Evolutionary conservation across 306 rosid species (phyloP).

Genomic region (Abrus pulchellus): DNA sequence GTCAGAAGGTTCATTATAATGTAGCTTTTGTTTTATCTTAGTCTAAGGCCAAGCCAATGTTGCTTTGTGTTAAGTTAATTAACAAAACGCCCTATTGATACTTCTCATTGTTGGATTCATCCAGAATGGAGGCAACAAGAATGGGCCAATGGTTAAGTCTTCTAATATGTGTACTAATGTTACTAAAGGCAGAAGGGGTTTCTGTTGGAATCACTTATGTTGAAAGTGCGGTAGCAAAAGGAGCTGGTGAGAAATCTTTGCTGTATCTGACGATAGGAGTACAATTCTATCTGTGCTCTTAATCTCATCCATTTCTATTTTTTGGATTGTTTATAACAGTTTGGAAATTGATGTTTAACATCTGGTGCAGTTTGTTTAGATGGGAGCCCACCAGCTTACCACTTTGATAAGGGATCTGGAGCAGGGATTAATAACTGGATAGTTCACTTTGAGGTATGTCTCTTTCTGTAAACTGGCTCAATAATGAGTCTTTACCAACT

Average conservation of each 20-base stretch:
- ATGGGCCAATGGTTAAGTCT: constrained; percentile 58
- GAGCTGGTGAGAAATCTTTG: constrained; percentile 79
- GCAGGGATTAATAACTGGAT: constrained; percentile 90
- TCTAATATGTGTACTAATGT: constrained; percentile 50
- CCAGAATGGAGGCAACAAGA: constrained; percentile 67
- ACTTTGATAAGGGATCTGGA: constrained; percentile 73
- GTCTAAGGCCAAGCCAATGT: not conserved
- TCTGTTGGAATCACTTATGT: constrained; percentile 77
- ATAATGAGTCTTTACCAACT: constrained; percentile 31
- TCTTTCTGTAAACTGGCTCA: constrained; percentile 38
- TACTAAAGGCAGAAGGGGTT: constrained; percentile 65
- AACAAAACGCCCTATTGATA: not conserved
- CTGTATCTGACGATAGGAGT: not conserved
- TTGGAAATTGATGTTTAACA: constrained; percentile 40
- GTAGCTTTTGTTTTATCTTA: not conserved
- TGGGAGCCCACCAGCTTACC: constrained; percentile 98
- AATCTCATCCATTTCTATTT: not conserved
- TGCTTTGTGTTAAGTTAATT: not conserved
- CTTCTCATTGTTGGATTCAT: not conserved
- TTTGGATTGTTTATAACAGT: not conserved
- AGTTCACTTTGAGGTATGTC: constrained; percentile 81
- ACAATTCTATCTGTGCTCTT: constrained; percentile 8
- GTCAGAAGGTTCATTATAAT: not conserved
- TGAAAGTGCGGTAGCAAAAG: constrained; percentile 78
- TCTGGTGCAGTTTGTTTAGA: constrained; percentile 84